These are phyloP conservation scores for Beauveria australis DNA, from an alignment of 2,329 filamentous ascomycete species.

Conservation along the genomic window DNA sequence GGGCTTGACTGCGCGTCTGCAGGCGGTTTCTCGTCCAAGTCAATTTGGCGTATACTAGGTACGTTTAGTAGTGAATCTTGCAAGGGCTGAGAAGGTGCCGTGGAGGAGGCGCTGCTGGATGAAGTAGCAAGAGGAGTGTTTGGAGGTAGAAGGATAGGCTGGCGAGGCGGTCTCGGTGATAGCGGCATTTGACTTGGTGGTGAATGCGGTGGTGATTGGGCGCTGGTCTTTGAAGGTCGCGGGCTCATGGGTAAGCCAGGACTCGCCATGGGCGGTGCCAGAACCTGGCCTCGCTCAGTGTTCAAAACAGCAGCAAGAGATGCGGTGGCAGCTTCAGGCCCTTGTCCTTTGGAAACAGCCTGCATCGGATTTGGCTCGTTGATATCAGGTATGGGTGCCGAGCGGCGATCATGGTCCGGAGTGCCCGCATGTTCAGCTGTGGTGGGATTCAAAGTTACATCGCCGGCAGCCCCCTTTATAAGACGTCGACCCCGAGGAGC, in stretches of 20 bases:
- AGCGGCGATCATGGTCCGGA: background rate
- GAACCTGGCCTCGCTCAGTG: conserved; percentile 25
- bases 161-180: conserved; percentile 53
- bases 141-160: conserved; percentile 64
- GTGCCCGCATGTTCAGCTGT: background rate
- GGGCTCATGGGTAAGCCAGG: conserved; percentile 54
- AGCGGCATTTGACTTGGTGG: conserved; percentile 34
- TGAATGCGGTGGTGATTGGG: conserved; percentile 61
- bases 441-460: background rate
- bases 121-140: conserved; percentile 55
- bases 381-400: background rate
- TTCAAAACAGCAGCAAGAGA: conserved; percentile 47
- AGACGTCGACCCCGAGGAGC: conserved; percentile 66
- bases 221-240: conserved; percentile 44
- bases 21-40: conserved; percentile 28
- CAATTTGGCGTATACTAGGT: conserved; percentile 9
- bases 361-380: background rate
- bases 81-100: conserved; percentile 3
- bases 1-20: conserved; percentile 27
- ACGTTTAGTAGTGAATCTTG: conserved; percentile 8
- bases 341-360: conserved; percentile 2
- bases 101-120: conserved; percentile 22
- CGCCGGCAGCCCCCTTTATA: conserved; percentile 72
- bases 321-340: conserved; percentile 33
- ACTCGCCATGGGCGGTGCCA: conserved; percentile 42